A percentile compares a stretch with the other conserved stretches of the same genome.
These are phyloP conservation scores for Limnanthes douglasii DNA, from an alignment of 345 rosid species.

Conservation along the genomic window DNA sequence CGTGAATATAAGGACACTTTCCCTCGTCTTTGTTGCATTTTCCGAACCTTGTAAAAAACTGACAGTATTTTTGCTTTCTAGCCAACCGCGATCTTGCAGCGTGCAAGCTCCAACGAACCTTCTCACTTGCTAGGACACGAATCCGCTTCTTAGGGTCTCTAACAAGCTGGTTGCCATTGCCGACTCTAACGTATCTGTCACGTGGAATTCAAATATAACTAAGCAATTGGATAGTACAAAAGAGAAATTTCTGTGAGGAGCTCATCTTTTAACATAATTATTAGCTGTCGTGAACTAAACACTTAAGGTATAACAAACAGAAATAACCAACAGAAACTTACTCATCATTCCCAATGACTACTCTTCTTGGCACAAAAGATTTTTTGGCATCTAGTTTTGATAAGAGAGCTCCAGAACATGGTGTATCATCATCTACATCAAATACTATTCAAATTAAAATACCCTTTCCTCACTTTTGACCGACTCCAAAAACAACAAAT, in stretches of 20 bases:
- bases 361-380: constrained; percentile 72
- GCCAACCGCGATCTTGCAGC: constrained; percentile 74
- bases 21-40: constrained; percentile 93
- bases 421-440: constrained; percentile 36
- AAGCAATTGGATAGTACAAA: constrained; percentile 1
- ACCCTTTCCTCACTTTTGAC: too few relatives aligned
- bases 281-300: neutral
- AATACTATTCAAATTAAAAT: constrained; percentile 4
- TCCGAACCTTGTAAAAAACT: constrained; percentile 94
- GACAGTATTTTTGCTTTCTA: constrained; percentile 73
- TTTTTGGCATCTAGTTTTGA: constrained; percentile 34
- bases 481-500: too few relatives aligned
- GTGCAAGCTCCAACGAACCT: constrained; percentile 95
- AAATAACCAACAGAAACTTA: constrained; percentile 24
- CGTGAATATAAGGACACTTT: constrained; percentile 85
- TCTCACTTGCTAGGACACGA: constrained; percentile 87
- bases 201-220: constrained; percentile 2
- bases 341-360: constrained; percentile 92
- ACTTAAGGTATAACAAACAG: neutral
- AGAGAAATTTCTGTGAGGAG: too few relatives aligned
- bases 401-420: constrained; percentile 21
- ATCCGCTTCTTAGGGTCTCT: constrained; percentile 89
- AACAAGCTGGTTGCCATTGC: constrained; percentile 88
- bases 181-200: constrained; percentile 88
- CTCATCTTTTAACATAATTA: too few relatives aligned